A percentile compares a stretch with the other conserved stretches of the same genome.
phyloP scores from a whole-genome alignment of 768 basidiomycete genomes.

The Tephrocybe sp. region DNA sequence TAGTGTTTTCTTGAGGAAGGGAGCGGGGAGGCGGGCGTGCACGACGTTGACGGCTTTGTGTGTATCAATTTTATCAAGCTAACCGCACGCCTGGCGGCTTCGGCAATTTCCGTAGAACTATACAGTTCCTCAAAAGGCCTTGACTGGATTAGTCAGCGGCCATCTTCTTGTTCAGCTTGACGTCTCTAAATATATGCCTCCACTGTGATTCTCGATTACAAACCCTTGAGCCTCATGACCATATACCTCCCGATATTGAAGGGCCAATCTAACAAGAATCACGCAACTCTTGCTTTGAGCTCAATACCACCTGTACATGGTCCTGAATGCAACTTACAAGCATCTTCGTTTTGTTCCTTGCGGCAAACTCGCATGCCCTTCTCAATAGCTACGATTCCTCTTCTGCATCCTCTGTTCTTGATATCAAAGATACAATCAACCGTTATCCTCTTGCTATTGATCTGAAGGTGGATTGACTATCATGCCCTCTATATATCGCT shows the following conservation, averaged over 20 bases:
- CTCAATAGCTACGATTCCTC: neutral
- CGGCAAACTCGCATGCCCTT: neutral
- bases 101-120: slow-evolving; percentile 41
- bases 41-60: slow-evolving; percentile 51
- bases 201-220: no score
- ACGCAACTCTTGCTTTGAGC: no score
- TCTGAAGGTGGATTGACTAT: neutral
- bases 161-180: neutral
- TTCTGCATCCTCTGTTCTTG: neutral
- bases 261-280: no score
- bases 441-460: slow-evolving; percentile 4
- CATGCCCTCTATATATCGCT: neutral
- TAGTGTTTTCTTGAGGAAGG: slow-evolving; percentile 46
- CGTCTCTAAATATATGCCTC: no score
- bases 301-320: no score
- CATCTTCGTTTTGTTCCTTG: neutral
- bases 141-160: slow-evolving; percentile 24
- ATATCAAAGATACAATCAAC: neutral
- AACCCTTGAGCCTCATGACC: no score
- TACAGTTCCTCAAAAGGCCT: slow-evolving; percentile 32
- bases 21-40: slow-evolving; percentile 43
- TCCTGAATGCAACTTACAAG: neutral
- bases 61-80: slow-evolving; percentile 37
- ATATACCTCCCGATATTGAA: no score
- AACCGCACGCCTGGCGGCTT: slow-evolving; percentile 30